phyloP scores from a whole-genome alignment of 2,329 filamentous ascomycete species.

The Tolypocladium ovalisporum region DNA sequence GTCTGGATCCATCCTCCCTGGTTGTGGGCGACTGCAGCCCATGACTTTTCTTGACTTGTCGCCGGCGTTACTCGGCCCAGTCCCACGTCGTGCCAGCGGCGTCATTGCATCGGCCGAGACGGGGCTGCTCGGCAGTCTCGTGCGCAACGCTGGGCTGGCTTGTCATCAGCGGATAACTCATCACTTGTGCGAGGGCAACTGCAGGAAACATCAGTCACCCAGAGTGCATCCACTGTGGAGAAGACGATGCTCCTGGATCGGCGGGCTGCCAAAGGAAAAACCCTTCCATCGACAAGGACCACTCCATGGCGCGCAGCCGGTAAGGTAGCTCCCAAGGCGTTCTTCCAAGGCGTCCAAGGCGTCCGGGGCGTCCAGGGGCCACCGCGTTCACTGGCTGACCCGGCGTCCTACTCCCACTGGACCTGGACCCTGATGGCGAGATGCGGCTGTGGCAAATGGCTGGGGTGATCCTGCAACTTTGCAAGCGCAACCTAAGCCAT shows the following conservation, averaged over 20 bases:
- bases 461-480: not conserved
- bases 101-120: not conserved
- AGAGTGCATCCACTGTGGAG: not conserved
- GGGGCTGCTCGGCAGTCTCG: not conserved
- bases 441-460: not conserved
- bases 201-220: not conserved
- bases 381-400: not conserved
- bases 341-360: too few relatives aligned
- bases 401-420: too few relatives aligned
- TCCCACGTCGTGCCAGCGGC: not conserved
- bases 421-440: not conserved
- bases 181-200: not conserved
- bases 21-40: not conserved
- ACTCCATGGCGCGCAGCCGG: not conserved
- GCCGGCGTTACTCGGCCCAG: not conserved
- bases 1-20: not conserved
- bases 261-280: not conserved
- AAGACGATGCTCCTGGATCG: not conserved
- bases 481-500: not conserved
- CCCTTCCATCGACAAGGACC: not conserved
- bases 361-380: too few relatives aligned
- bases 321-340: not conserved
- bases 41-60: not conserved
- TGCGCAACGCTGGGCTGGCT: not conserved
- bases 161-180: not conserved